These are phyloP conservation scores for Vanderwaltozyma polyspora DNA, from an alignment of 805 yeast genomes.

Conservation along the genomic window DNA sequence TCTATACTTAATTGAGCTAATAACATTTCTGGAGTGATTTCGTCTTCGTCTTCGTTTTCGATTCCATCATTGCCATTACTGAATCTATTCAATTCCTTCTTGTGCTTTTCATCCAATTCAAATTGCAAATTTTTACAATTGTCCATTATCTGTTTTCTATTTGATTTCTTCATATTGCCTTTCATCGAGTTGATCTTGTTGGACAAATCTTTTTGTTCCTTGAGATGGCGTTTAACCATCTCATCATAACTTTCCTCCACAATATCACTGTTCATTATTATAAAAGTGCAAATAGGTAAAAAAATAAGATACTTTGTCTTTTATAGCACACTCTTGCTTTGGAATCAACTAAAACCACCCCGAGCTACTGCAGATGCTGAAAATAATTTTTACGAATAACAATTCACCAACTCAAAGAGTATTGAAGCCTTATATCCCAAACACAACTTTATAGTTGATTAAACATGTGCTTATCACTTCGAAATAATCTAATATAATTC, in stretches of 20 bases:
- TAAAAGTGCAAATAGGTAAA: too few relatives aligned
- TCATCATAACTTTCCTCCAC: slow-evolving; percentile 11
- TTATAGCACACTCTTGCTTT: too few relatives aligned
- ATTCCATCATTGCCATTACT: slow-evolving; percentile 19
- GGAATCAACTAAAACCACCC: too few relatives aligned
- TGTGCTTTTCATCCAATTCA: slow-evolving; percentile 44
- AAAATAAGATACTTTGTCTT: too few relatives aligned
- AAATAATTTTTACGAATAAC: too few relatives aligned
- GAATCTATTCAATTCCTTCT: slow-evolving; percentile 30
- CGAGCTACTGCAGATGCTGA: too few relatives aligned
- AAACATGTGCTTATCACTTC: too few relatives aligned
- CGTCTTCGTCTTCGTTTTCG: slow-evolving; percentile 34
- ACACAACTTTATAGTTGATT: too few relatives aligned
- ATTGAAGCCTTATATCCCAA: too few relatives aligned
- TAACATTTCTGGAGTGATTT: slow-evolving; percentile 55
- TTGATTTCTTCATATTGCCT: slow-evolving; percentile 74
- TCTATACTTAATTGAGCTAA: slow-evolving; percentile 38
- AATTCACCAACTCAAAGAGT: too few relatives aligned
- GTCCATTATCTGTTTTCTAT: slow-evolving; percentile 51
- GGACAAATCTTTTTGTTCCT: slow-evolving; percentile 55
- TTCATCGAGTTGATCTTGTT: slow-evolving; percentile 64
- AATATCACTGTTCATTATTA: background rate
- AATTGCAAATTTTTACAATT: slow-evolving; percentile 52
- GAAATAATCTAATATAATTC: too few relatives aligned
- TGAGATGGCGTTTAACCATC: slow-evolving; percentile 41